A percentile compares a stretch with the other conserved stretches of the same genome.
These are phyloP conservation scores for Pseudonectria buxi DNA, from an alignment of 2,329 filamentous ascomycete species.

Conservation along the genomic window DNA sequence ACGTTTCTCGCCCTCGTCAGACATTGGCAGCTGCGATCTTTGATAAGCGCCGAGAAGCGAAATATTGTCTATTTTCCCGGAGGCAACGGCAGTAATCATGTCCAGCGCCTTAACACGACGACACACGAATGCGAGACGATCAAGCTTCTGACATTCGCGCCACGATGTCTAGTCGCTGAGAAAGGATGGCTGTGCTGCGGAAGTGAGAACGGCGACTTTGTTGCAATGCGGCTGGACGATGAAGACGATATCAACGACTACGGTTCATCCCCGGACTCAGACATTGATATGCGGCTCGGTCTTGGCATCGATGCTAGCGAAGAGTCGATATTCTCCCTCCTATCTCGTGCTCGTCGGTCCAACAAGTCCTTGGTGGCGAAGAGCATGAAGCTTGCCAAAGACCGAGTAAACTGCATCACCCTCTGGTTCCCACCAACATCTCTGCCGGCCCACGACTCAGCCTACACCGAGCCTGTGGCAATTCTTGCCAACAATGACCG, in stretches of 20 bases:
- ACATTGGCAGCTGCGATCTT: constrained; percentile 84
- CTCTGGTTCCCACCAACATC: constrained; percentile 49
- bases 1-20: constrained; percentile 32
- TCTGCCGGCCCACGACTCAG: constrained; percentile 21
- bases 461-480: constrained; percentile 52
- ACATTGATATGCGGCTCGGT: constrained; percentile 27
- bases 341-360: constrained; percentile 32
- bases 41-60: constrained; percentile 73
- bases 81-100: constrained; percentile 56
- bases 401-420: constrained; percentile 61
- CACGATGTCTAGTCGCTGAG: constrained; percentile 81
- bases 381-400: constrained; percentile 48
- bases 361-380: constrained; percentile 42
- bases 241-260: constrained; percentile 22
- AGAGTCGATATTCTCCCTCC: constrained; percentile 28
- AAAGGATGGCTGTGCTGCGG: constrained; percentile 88
- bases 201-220: constrained; percentile 81
- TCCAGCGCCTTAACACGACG: constrained; percentile 63
- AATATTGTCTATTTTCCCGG: constrained; percentile 81
- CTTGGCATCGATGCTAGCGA: constrained; percentile 28
- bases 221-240: constrained; percentile 61
- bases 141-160: constrained; percentile 62
- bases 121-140: constrained; percentile 67
- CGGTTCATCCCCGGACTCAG: constrained; percentile 23
- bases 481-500: constrained; percentile 87